Evolutionary conservation across 805 yeast species (phyloP).

Genomic region (Kuraishia hungarica): DNA sequence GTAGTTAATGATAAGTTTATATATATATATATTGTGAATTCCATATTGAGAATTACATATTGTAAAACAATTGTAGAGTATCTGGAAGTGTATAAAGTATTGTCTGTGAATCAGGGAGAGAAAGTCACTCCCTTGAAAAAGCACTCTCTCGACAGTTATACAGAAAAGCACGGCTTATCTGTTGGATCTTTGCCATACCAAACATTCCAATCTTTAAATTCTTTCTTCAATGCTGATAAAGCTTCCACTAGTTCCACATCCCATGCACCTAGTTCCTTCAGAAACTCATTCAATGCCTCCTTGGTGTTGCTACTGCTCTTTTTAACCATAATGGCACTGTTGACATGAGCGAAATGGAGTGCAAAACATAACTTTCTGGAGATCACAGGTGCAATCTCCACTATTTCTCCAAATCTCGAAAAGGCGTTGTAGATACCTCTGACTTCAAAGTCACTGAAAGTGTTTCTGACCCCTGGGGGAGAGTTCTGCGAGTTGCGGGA

Average conservation of each 20-base stretch:
- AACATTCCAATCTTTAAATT: slow-evolving; percentile 52
- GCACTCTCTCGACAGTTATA: no score
- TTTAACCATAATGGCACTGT: slow-evolving; percentile 54
- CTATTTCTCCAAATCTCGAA: slow-evolving; percentile 44
- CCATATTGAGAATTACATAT: no score
- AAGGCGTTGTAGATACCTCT: slow-evolving; percentile 41
- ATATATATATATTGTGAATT: no score
- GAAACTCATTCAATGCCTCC: slow-evolving; percentile 1
- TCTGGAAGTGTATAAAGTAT: no score
- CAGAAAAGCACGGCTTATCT: slow-evolving; percentile 39
- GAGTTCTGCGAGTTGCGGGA: slow-evolving; percentile 8
- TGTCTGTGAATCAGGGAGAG: no score
- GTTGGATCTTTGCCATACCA: slow-evolving; percentile 64
- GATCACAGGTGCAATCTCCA: slow-evolving; percentile 58
- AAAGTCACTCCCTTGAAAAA: no score
- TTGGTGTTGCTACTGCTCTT: slow-evolving; percentile 26
- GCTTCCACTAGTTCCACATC: neutral
- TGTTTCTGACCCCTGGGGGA: slow-evolving; percentile 10
- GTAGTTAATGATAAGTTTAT: no score
- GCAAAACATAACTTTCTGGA: slow-evolving; percentile 57
- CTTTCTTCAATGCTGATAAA: slow-evolving; percentile 23
- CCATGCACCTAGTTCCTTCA: neutral
- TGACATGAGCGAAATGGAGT: slow-evolving; percentile 48
- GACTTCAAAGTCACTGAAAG: slow-evolving; percentile 35
- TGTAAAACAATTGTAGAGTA: no score